A percentile compares a stretch with the other conserved stretches of the same genome.
Conservation (phyloP, 106 monocot genomes). For the Dactylorhiza incarnata region DNA sequence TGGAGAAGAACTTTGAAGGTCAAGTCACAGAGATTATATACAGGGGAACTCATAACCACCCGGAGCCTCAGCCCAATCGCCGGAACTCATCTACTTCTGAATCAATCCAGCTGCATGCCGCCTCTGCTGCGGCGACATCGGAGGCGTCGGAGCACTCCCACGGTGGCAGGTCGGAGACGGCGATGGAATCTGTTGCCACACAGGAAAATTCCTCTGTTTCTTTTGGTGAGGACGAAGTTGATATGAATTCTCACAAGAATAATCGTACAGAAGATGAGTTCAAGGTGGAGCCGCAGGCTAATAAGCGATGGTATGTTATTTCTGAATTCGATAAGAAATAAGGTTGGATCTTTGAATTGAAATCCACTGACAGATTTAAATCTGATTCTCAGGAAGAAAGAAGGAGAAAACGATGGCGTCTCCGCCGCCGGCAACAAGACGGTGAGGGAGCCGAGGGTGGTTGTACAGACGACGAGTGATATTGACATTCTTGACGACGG, state of each 20-base stretch:
- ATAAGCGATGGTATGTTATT: conserved; percentile 43
- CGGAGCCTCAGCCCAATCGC: conserved; percentile 50
- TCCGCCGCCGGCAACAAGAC: conserved; percentile 14
- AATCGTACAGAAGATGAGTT: conserved; percentile 14
- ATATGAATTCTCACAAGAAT: conserved; percentile 22
- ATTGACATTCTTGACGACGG: conserved; percentile 48
- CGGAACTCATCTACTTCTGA: conserved; percentile 29
- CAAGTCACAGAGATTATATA: conserved; percentile 58
- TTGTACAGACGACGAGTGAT: conserved; percentile 43
- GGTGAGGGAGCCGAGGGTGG: conserved; percentile 39
- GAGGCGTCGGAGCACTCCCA: conserved; percentile 29
- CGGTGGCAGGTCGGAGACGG: background rate
- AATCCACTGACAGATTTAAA: background rate
- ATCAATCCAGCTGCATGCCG: conserved; percentile 2
- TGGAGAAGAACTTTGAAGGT: conserved; percentile 45
- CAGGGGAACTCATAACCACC: conserved; percentile 51
- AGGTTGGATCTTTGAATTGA: background rate
- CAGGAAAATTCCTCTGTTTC: conserved; percentile 57
- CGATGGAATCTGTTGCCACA: conserved; percentile 16
- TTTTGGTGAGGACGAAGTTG: conserved; percentile 44
- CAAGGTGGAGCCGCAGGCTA: conserved; percentile 37
- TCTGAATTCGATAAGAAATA: background rate
- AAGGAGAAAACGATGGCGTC: conserved; percentile 21
- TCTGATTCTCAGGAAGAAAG: conserved; percentile 20
- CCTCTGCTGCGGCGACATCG: conserved; percentile 4